Base-by-base conservation (phyloP, 495 filamentous ascomycete species). In the Penicillium goetzii region DNA sequence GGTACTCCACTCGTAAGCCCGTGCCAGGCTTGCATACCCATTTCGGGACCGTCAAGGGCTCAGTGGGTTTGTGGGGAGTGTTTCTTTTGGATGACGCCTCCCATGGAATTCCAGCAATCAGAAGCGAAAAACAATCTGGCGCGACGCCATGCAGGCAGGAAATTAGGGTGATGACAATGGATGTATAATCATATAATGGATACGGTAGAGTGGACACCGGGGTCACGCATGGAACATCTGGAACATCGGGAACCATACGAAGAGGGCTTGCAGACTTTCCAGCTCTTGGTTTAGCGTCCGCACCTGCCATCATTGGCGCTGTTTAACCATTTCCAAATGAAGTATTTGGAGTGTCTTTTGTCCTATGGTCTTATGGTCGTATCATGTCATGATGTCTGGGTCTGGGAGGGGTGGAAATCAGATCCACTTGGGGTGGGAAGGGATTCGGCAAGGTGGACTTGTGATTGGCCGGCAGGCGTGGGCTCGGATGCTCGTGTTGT, bases 391-490 rank as follows among this genome's bases (percentile, higher is more conserved):
- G 8, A 3, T 32, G 30, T 32, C 3, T 32, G 30, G 30, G 30
- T n/a, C n/a, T 3, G 30, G 8, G 30, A 32, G 15, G n/a, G 40
- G 6, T 30, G n/a, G 25, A 17, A 10, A 3, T 40, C 21, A 17
- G 50, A 56, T 67, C 58, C 53, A 60, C 53, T 41, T 33, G 33
- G 26, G 15, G n/a, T 23, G 26, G 14, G 15, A 9, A 21, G 65
- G 34, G 55, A 63, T 74, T 81, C 79, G 79, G 78, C 70, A 80
- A 81, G 53, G 43, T 45, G 38, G 21, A 3, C 15, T 21, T 69
- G 40, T 79, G 74, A 81, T 81, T 81, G 78, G 19, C 55, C 53
- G 61, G 23, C 17, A 21, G 14, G 36, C 8, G 51, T 45, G 68
- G 58, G 68, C 68, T 68, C 68, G 68, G 70, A 71, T 70, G 63